A percentile compares a stretch with the other conserved stretches of the same genome.
Evolutionary conservation across 305 asterid species (phyloP).

Genomic region (Fraxinus angustifolia): DNA sequence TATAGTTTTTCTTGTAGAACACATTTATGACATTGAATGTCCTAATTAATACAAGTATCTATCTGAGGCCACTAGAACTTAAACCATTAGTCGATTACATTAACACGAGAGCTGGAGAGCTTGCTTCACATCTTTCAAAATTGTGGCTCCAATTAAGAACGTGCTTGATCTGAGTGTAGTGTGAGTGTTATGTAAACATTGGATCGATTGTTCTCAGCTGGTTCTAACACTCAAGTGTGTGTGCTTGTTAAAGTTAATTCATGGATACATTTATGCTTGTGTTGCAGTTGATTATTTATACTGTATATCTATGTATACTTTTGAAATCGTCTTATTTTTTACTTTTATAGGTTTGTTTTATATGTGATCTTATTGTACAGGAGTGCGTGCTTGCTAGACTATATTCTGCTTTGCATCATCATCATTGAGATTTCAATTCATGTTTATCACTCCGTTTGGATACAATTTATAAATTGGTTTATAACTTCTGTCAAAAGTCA

Average conservation of each 20-base stretch:
- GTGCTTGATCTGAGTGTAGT: background rate
- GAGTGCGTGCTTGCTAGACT: background rate
- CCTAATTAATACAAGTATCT: background rate
- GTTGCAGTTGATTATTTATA: background rate
- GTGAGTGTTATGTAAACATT: background rate
- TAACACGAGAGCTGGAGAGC: background rate
- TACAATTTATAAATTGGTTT: background rate
- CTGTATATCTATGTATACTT: background rate
- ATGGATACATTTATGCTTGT: background rate
- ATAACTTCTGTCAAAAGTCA: background rate
- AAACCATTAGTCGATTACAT: background rate
- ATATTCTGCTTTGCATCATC: background rate
- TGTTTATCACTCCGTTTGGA: background rate
- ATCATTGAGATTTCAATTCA: background rate
- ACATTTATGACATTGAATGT: background rate
- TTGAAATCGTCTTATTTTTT: background rate
- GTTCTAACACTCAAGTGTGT: background rate
- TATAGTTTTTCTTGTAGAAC: background rate
- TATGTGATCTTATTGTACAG: background rate
- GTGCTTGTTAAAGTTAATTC: background rate
- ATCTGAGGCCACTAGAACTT: background rate
- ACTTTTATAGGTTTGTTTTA: background rate
- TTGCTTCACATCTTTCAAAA: background rate
- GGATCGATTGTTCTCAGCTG: background rate
- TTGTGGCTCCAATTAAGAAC: background rate